Conservation (phyloP, 768 basidiomycete genomes). For the Leccinum pellstonianum region DNA sequence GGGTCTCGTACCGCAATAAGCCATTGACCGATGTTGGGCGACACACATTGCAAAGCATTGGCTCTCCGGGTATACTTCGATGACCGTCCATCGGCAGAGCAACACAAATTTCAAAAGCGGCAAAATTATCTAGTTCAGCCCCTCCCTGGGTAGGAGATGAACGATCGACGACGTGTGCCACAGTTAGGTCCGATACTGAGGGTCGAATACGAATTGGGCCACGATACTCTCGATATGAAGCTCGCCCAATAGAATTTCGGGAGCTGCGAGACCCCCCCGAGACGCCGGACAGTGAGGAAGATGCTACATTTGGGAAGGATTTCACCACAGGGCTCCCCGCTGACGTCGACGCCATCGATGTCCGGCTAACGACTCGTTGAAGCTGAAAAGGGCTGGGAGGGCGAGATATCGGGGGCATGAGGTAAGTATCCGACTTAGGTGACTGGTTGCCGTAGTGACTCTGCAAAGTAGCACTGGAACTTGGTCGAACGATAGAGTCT, state of each 20-base stretch:
- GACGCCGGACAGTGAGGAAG: background rate
- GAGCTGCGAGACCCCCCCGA: slow-evolving; percentile 16
- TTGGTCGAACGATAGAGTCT: background rate
- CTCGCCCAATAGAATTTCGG: slow-evolving; percentile 10
- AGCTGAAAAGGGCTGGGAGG: background rate
- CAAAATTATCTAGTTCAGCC: background rate
- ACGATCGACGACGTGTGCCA: background rate
- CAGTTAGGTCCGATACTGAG: background rate
- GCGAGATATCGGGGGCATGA: background rate
- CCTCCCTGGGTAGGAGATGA: background rate
- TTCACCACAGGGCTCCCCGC: background rate
- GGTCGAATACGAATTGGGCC: background rate
- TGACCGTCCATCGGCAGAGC: slow-evolving; percentile 9
- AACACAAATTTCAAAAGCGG: background rate
- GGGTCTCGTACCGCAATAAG: slow-evolving; percentile 3
- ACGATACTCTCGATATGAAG: slow-evolving; percentile 21
- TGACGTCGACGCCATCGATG: background rate
- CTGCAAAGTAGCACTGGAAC: background rate
- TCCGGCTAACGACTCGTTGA: background rate
- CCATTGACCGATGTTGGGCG: slow-evolving; percentile 11
- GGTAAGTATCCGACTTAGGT: background rate
- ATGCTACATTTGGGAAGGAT: background rate
- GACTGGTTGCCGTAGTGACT: background rate
- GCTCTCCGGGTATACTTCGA: background rate
- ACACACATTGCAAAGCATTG: background rate